Percentiles rank a stretch among this genome's conserved stretches.
Evolutionary conservation across 345 rosid species (phyloP).

Genomic region (Aegle marmelos): DNA sequence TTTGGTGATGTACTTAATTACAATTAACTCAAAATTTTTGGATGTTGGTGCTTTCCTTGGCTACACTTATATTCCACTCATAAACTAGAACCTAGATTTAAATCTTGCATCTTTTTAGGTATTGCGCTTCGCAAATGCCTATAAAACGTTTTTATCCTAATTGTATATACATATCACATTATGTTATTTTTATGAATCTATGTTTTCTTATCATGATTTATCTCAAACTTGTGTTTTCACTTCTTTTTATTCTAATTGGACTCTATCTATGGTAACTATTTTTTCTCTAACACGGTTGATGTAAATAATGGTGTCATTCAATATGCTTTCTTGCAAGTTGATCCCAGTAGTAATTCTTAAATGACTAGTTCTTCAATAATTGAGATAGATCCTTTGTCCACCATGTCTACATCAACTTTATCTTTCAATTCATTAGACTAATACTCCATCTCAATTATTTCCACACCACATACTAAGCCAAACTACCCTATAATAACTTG

Average conservation of each 20-base stretch:
- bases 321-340: too few relatives aligned
- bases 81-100: neutral
- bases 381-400: too few relatives aligned
- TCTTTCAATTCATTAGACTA: too few relatives aligned
- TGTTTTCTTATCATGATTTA: neutral
- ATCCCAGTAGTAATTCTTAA: too few relatives aligned
- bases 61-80: neutral
- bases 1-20: neutral
- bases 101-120: neutral
- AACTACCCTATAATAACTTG: neutral
- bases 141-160: neutral
- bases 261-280: too few relatives aligned
- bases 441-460: neutral
- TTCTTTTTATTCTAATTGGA: neutral
- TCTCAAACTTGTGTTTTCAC: neutral
- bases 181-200: neutral
- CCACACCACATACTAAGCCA: neutral
- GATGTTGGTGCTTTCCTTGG: neutral
- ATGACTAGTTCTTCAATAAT: too few relatives aligned
- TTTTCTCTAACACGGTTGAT: too few relatives aligned
- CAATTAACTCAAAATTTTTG: neutral
- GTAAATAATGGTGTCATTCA: too few relatives aligned
- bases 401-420: neutral
- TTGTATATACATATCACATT: neutral
- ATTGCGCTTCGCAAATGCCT: neutral